phyloP scores from a whole-genome alignment of 2,329 filamentous ascomycete species.

The Neonectria sp. region DNA sequence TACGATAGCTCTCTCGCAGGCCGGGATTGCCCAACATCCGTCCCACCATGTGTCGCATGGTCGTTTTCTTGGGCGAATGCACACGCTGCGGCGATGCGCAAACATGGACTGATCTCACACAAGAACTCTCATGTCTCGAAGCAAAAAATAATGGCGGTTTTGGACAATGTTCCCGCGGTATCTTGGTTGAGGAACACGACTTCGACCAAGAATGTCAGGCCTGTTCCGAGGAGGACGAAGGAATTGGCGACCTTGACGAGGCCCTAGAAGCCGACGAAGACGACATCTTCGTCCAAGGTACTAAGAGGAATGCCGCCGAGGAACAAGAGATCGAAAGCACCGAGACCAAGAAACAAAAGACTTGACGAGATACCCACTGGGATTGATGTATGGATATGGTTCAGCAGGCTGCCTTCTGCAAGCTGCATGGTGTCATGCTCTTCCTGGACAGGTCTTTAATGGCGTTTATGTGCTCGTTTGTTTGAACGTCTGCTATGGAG shows the following conservation, averaged over 20 bases:
- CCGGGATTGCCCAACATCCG: constrained; percentile 10
- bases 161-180: constrained; percentile 59
- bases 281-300: constrained; percentile 23
- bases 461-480: constrained; percentile 31
- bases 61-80: constrained; percentile 62
- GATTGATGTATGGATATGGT: constrained; percentile 7
- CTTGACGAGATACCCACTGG: constrained; percentile 35
- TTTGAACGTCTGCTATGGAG: constrained; percentile 16
- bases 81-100: constrained; percentile 58
- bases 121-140: constrained; percentile 64
- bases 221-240: constrained; percentile 60
- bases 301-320: constrained; percentile 40
- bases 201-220: constrained; percentile 65
- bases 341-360: constrained; percentile 51
- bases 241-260: constrained; percentile 58
- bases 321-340: constrained; percentile 37
- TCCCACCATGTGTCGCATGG: constrained; percentile 62
- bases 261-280: constrained; percentile 20
- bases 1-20: constrained; percentile 11
- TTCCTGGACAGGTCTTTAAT: constrained; percentile 22
- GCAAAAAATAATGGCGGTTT: constrained; percentile 65
- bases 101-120: constrained; percentile 61
- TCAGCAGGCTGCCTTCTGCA: constrained; percentile 11
- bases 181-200: constrained; percentile 59
- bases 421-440: constrained; percentile 10